Conservation (phyloP, 73 alveolate species). For the Paramecium sexaurelia region DNA sequence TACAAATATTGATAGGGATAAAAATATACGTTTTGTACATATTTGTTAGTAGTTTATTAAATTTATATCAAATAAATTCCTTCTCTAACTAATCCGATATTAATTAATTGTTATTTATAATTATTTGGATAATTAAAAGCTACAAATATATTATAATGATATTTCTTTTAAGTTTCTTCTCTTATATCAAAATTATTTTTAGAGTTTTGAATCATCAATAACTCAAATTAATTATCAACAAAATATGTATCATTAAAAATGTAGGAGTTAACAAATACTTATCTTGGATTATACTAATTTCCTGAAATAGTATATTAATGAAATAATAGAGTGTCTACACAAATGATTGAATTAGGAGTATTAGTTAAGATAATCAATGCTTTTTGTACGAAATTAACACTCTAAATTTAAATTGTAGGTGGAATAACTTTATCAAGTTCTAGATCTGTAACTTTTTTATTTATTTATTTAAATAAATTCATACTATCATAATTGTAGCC, state of each 20-base stretch:
- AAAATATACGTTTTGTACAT: neutral
- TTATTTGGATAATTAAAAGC: neutral
- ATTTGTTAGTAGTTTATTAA: neutral
- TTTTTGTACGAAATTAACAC: neutral
- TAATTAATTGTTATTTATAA: neutral
- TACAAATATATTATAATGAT: neutral
- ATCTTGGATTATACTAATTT: neutral
- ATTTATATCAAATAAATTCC: neutral
- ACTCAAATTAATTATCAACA: constrained; percentile 8
- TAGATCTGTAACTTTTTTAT: neutral
- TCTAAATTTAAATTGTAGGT: neutral
- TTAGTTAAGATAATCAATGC: neutral
- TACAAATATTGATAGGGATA: neutral
- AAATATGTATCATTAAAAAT: neutral
- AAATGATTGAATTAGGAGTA: neutral
- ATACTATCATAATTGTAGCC: neutral
- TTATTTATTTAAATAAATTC: neutral
- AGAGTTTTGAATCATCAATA: neutral
- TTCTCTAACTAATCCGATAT: neutral
- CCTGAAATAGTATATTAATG: neutral
- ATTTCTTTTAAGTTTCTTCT: neutral
- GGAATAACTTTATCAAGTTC: neutral
- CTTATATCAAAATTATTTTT: neutral
- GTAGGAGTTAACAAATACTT: neutral
- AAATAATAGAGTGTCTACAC: neutral